Evolutionary conservation across 2,329 filamentous ascomycete genomes (phyloP).

Genomic region (Pleomassaria siparia): DNA sequence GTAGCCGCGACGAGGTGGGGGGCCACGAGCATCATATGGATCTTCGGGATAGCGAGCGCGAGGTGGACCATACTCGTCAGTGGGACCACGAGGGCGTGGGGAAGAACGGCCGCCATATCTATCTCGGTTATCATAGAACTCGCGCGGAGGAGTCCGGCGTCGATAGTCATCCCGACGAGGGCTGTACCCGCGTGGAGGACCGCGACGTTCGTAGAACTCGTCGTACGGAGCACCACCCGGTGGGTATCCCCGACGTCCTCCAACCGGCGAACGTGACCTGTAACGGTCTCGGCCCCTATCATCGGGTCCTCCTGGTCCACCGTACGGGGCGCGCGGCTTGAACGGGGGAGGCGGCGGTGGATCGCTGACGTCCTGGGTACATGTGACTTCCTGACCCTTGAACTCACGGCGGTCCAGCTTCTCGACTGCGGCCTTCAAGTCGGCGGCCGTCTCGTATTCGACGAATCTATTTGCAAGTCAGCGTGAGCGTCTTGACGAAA

Average conservation of each 20-base stretch:
- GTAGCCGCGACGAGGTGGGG: conserved; percentile 59
- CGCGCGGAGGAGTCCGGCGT: conserved; percentile 73
- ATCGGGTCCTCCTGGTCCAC: conserved; percentile 49
- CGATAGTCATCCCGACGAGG: conserved; percentile 86
- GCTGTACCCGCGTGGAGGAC: conserved; percentile 79
- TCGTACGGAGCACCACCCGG: conserved; percentile 60
- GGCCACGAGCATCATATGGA: conserved; percentile 63
- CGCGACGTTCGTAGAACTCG: conserved; percentile 75
- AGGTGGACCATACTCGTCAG: conserved; percentile 72
- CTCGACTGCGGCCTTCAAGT: conserved; percentile 87
- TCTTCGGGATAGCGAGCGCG: conserved; percentile 70
- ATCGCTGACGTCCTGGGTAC: conserved; percentile 75
- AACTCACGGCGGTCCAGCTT: conserved; percentile 93
- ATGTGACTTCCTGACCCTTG: conserved; percentile 84
- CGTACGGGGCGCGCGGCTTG: conserved; percentile 38
- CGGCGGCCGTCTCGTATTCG: conserved; percentile 91
- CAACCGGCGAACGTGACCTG: conserved; percentile 72
- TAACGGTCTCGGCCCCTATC: conserved; percentile 72
- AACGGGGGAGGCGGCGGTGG: conserved; percentile 40
- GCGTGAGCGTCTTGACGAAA: conserved; percentile 4
- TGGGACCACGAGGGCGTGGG: conserved; percentile 69
- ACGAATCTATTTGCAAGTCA: conserved; percentile 69
- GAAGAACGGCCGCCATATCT: conserved; percentile 62
- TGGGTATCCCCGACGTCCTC: conserved; percentile 65
- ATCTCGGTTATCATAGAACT: conserved; percentile 81